Base-by-base conservation (phyloP, 2,329 filamentous ascomycete genomes). In the Tolypocladium amazonense region DNA sequence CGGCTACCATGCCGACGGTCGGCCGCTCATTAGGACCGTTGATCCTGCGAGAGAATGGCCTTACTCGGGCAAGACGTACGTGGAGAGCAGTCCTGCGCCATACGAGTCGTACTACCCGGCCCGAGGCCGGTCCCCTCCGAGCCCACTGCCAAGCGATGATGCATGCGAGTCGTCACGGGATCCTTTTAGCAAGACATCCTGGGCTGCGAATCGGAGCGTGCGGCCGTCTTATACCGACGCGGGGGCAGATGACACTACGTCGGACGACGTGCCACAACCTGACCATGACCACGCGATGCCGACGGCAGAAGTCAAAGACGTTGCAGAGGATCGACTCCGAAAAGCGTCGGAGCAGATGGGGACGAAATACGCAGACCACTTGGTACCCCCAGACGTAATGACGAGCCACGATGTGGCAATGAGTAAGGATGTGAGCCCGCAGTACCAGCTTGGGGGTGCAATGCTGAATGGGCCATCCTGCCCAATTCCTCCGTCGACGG, bases 61-160 rank as follows among this genome's bases (percentile, higher is more conserved):
- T 20, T 76, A 75, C 63, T 71, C 71, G 56, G 70, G 70, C 35
- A 73, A 73, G 41, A 70, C 72, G 1, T 74, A 74, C 60, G 71
- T 71, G 52, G 72, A 76, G 52, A 62, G 68, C 68, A 66, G 67
- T 66, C 58, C 71, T 60, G 56, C 72, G 63, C 56, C 68, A 68
- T 62, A 78, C 23, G 78, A 81, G 38, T 70, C 74, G 1, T 77
- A 77, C 65, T 79, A 77, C 63, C 77, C 79, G 7, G 74, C 73
- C 14, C 73, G 81, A 53, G 81, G 81, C 7, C 76, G 81, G 37
- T 84, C 81, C 30, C 81, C 81, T 1, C 79, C 81, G 0, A 82
- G 80, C 47, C 79, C 79, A 15, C 67, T 77, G 41, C 77, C 79
- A 25, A 79, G 74, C 61, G 74, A 79, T 58, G 77, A 73, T 55